These are phyloP conservation scores for Pyrenophora tritici-repentis DNA, from an alignment of 2,329 filamentous ascomycete species.

Conservation along the genomic window DNA sequence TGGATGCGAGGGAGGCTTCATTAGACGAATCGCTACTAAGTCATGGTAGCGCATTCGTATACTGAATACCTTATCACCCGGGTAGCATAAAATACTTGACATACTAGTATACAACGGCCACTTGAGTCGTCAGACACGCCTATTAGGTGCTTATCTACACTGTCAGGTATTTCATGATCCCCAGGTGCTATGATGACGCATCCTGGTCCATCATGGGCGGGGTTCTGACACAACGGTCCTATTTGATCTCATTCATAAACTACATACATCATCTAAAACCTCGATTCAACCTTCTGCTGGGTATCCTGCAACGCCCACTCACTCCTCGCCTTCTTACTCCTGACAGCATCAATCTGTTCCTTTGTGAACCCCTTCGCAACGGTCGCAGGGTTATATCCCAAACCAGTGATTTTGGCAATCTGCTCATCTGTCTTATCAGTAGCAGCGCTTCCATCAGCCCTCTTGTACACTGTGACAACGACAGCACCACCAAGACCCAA, in stretches of 20 bases:
- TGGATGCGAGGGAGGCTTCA: no score
- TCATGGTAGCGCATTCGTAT: no score
- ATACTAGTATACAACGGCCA: no score
- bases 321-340: slow-evolving; percentile 69
- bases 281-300: slow-evolving; percentile 71
- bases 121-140: no score
- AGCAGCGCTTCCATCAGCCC: slow-evolving; percentile 74
- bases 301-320: slow-evolving; percentile 81
- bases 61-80: no score
- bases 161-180: no score
- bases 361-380: slow-evolving; percentile 87
- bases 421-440: slow-evolving; percentile 64
- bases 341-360: slow-evolving; percentile 69
- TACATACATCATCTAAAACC: slow-evolving; percentile 58
- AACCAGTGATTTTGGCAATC: slow-evolving; percentile 67
- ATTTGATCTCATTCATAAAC: background rate
- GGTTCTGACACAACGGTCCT: no score
- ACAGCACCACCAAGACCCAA: slow-evolving; percentile 88
- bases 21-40: no score
- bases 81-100: no score
- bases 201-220: no score
- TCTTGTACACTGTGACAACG: slow-evolving; percentile 86
- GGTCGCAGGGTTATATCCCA: slow-evolving; percentile 92
- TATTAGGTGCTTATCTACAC: no score
- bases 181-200: no score